These are phyloP conservation scores for Tetrahymena borealis DNA, from an alignment of 73 alveolate genomes.

Conservation along the genomic window DNA sequence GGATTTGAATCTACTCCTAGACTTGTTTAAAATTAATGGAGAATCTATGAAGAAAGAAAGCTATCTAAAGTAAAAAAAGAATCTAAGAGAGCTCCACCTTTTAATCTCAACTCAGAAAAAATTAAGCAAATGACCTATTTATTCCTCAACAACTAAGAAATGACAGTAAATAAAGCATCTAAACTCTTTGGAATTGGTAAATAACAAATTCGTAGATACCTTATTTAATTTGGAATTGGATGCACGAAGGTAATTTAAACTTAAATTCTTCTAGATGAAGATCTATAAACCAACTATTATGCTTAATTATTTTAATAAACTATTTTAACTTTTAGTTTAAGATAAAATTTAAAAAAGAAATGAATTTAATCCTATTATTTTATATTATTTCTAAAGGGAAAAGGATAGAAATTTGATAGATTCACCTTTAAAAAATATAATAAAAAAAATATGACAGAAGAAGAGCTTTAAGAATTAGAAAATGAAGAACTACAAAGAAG, in stretches of 20 bases:
- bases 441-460: not conserved
- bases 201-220: not conserved
- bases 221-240: not conserved
- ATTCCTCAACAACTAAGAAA: not conserved
- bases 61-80: not conserved
- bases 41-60: not conserved
- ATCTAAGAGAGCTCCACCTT: not conserved
- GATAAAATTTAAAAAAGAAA: no score
- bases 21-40: not conserved
- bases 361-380: no score
- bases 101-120: not conserved
- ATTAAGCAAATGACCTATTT: not conserved
- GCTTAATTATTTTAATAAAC: not conserved
- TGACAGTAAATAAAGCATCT: not conserved
- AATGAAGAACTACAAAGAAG: not conserved
- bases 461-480: not conserved
- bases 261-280: not conserved
- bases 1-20: not conserved
- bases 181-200: not conserved
- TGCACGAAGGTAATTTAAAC: not conserved
- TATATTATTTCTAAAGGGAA: not conserved
- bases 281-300: no score
- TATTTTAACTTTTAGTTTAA: not conserved
- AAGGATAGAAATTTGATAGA: not conserved
- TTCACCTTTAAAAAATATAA: not conserved